Conservation (phyloP, 176 grass and related monocot genomes). For the Calamus simplicifolius region DNA sequence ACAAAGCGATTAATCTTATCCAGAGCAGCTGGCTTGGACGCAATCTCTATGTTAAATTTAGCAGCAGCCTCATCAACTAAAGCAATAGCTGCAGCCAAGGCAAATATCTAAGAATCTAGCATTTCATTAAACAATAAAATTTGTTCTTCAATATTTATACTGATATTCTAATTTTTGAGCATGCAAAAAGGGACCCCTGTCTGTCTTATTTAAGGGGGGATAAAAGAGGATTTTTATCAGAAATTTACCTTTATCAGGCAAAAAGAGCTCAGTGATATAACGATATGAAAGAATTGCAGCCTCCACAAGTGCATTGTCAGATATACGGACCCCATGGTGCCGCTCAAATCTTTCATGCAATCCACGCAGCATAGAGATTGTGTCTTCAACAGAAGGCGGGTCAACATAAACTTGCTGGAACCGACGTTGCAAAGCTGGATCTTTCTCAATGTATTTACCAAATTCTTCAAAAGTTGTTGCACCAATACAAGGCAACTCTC, state of each 20-base stretch:
- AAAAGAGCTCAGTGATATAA: constrained; percentile 89
- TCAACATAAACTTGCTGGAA: constrained; percentile 98
- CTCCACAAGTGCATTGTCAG: constrained; percentile 82
- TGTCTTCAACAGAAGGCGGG: constrained; percentile 89
- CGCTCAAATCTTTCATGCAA: constrained; percentile 83
- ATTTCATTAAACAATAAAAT: neutral
- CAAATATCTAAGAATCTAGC: constrained; percentile 14
- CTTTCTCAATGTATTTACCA: constrained; percentile 97
- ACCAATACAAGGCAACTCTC: constrained; percentile 91
- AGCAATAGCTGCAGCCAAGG: constrained; percentile 75
- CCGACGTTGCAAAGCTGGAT: constrained; percentile 80
- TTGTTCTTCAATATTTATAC: no score
- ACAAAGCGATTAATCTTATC: constrained; percentile 95
- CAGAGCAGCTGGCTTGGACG: constrained; percentile 86
- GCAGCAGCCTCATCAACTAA: constrained; percentile 96
- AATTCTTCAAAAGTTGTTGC: constrained; percentile 96
- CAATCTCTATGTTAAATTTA: constrained; percentile 99
- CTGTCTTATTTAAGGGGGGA: no score
- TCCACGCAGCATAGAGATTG: constrained; percentile 89
- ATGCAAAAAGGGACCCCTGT: no score
- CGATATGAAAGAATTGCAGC: constrained; percentile 81
- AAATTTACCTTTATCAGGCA: constrained; percentile 92
- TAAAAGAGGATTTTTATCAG: neutral
- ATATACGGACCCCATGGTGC: constrained; percentile 91
- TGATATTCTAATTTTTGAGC: no score